These are phyloP conservation scores for Russula sp. DNA, from an alignment of 768 basidiomycete species.

Conservation along the genomic window DNA sequence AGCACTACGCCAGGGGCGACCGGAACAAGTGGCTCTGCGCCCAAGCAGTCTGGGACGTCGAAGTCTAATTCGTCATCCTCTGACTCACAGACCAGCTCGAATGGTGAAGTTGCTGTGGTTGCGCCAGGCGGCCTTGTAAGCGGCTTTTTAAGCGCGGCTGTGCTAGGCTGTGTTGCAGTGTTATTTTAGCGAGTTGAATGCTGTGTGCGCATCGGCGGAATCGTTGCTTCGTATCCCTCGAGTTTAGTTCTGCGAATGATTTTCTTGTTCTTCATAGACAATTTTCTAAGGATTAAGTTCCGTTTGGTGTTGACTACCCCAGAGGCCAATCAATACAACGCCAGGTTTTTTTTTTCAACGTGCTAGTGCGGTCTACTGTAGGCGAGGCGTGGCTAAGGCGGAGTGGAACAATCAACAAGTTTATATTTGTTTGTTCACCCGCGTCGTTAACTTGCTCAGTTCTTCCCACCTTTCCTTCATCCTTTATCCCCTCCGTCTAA, in stretches of 20 bases:
- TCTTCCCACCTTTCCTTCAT: too few species aligned
- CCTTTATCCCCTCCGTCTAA: too few species aligned
- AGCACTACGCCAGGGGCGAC: neutral
- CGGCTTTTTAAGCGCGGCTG: neutral
- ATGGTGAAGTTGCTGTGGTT: neutral
- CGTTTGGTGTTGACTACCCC: too few species aligned
- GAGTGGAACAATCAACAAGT: too few species aligned
- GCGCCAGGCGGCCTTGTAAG: neutral
- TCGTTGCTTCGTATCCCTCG: neutral
- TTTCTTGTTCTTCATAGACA: neutral
- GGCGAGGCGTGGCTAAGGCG: too few species aligned
- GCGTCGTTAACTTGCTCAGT: too few species aligned
- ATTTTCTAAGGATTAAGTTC: neutral
- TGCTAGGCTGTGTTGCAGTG: constrained; percentile 1
- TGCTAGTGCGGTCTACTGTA: too few species aligned
- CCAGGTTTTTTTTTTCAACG: too few species aligned
- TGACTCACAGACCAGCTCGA: neutral
- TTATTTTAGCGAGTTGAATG: neutral
- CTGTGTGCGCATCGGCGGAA: neutral
- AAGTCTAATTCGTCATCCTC: constrained; percentile 22
- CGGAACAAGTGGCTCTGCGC: neutral
- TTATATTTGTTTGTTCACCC: too few species aligned
- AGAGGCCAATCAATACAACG: too few species aligned
- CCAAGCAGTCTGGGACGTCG: constrained; percentile 15
- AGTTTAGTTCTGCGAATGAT: neutral